Percentiles rank a stretch among this genome's conserved stretches.
These are phyloP conservation scores for Cryoendolithus antarcticus DNA, from an alignment of 2,329 filamentous ascomycete species.

Conservation along the genomic window DNA sequence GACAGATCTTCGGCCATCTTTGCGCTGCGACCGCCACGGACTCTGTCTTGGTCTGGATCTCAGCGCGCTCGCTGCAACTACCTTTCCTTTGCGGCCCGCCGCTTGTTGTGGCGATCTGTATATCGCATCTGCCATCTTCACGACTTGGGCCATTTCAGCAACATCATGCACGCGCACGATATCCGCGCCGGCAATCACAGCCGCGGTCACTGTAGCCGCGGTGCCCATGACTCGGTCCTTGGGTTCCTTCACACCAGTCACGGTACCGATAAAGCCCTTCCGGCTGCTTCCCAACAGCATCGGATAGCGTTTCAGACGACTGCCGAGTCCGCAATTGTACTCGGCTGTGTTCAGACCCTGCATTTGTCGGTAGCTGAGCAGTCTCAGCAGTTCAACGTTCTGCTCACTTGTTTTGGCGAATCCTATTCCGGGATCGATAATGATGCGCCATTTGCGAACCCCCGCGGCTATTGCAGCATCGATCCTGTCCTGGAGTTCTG, in stretches of 20 bases:
- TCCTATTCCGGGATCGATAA: slow-evolving; percentile 85
- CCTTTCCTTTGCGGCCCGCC: too few species aligned
- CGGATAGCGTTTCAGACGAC: slow-evolving; percentile 54
- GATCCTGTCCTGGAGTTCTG: slow-evolving; percentile 59
- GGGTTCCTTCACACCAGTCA: slow-evolving; percentile 64
- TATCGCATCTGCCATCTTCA: slow-evolving; percentile 84
- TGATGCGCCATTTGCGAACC: slow-evolving; percentile 82
- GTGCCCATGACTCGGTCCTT: slow-evolving; percentile 71
- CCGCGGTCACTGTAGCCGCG: slow-evolving; percentile 74
- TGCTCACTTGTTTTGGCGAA: slow-evolving; percentile 78
- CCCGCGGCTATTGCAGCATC: slow-evolving; percentile 67
- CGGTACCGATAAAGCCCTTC: slow-evolving; percentile 74
- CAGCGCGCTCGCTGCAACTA: too few species aligned
- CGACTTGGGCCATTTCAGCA: slow-evolving; percentile 70
- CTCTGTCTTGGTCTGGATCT: too few species aligned
- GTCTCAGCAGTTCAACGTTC: slow-evolving; percentile 67
- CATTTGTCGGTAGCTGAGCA: slow-evolving; percentile 12
- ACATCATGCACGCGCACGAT: slow-evolving; percentile 89
- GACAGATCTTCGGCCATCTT: too few species aligned
- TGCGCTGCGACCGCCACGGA: too few species aligned
- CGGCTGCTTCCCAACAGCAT: slow-evolving; percentile 85
- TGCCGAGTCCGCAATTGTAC: background rate
- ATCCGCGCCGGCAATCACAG: slow-evolving; percentile 77
- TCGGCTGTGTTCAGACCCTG: slow-evolving; percentile 36
- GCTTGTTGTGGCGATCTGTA: slow-evolving; percentile 8